These are phyloP conservation scores for Miscanthus lutarioriparius DNA, from an alignment of 176 grass and related monocot genomes.

Conservation along the genomic window DNA sequence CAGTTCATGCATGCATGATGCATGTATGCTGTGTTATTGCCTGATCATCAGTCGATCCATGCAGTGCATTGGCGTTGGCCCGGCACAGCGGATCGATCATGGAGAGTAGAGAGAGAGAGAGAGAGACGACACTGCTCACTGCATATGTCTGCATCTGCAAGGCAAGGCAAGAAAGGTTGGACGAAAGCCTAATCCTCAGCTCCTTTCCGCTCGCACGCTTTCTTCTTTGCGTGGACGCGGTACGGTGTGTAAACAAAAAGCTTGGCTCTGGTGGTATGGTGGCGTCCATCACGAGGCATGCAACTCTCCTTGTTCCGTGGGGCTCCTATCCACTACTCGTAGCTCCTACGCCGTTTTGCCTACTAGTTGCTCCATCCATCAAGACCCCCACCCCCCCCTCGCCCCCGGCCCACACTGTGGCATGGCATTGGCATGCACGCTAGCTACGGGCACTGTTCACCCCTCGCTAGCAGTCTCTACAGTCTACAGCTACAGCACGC, in stretches of 20 bases:
- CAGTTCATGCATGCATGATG: too few species aligned
- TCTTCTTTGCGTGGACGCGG: not conserved
- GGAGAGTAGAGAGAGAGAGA: not conserved
- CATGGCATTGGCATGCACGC: not conserved
- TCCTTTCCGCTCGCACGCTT: not conserved
- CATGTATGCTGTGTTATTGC: too few species aligned
- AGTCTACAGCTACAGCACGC: not conserved
- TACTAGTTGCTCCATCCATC: not conserved
- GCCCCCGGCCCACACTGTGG: not conserved
- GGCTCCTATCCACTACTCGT: not conserved
- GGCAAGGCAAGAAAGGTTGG: not conserved
- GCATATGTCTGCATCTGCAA: not conserved
- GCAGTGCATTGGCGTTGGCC: too few species aligned
- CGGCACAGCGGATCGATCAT: not conserved
- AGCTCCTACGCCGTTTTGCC: not conserved
- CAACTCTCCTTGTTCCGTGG: not conserved
- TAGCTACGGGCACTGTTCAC: not conserved
- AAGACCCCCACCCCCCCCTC: too few species aligned
- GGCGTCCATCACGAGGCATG: conserved; percentile 16
- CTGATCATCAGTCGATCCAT: too few species aligned
- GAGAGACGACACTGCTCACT: not conserved
- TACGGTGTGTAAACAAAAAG: not conserved
- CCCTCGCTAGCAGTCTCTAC: not conserved
- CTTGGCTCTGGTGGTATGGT: not conserved
- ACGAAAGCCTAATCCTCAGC: conserved; percentile 8